Evolutionary conservation across 129 eudicot species (phyloP).

Genomic region (Flaveria sonorensis): DNA sequence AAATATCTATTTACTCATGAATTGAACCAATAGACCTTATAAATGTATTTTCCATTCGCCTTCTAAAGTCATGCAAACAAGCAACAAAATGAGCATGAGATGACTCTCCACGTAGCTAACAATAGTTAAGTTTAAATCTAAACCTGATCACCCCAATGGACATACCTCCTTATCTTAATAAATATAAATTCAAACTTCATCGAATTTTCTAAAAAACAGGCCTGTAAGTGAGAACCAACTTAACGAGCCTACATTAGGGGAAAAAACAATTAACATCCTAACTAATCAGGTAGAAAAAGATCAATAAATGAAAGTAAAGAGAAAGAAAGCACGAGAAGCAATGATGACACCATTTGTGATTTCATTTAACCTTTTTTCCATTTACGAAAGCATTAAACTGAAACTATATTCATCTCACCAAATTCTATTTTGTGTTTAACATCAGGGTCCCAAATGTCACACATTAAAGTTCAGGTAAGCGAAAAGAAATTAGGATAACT

Average conservation of each 20-base stretch:
- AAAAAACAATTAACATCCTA: constrained; percentile 1
- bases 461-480: background rate
- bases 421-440: background rate
- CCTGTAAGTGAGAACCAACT: background rate
- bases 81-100: background rate
- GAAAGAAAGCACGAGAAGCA: background rate
- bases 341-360: background rate
- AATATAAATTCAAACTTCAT: background rate
- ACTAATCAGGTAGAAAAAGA: constrained; percentile 3
- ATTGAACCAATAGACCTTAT: background rate
- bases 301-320: background rate
- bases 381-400: constrained; percentile 8
- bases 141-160: background rate
- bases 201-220: background rate
- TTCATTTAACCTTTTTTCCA: background rate
- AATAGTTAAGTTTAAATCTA: background rate
- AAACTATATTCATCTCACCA: constrained; percentile 2
- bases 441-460: background rate
- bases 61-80: background rate
- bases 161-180: too few relatives aligned
- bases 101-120: background rate
- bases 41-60: background rate
- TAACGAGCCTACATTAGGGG: background rate
- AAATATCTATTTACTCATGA: background rate
- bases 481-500: background rate